Evolutionary conservation across 805 yeast genomes (phyloP), one percentile per base, ranked within the genome.

Genomic region (Starmerella riodocensis): DNA sequence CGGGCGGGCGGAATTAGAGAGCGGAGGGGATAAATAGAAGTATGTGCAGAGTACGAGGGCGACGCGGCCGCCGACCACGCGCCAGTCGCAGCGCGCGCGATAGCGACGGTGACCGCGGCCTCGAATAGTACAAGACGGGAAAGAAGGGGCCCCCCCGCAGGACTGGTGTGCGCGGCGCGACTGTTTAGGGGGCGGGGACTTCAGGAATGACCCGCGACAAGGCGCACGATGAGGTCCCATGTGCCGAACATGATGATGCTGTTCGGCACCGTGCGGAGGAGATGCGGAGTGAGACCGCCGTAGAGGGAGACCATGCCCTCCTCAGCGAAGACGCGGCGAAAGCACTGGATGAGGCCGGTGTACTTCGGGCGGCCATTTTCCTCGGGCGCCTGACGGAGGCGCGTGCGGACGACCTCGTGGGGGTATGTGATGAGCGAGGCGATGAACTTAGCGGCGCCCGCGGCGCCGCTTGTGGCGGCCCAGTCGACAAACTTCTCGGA

Each of bases 231-330:
- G 25, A 91, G 58, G 57, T 91, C 99, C 97, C 97, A 91, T 3
- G 97, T 86, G 33, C 99, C 98, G 65, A 91, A 91, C 98, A 91
- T 91, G 51, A 91, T 88, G 57, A 91, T 85, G 54, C 94, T 81
- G 61, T 91, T 91, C 3, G 99, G 99, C 37, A 91, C 98, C 0
- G 98, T 91, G 61, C 98, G 74, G 64, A 91, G 71, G 53, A 91
- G 65, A 62, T 91, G 99, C 4, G 99, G 96, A 1, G 99, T 91
- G 53, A 91, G 67, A 1, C 99, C 99, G 40, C 99, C 95, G 57
- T 91, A 91, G 84, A 91, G 80, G 11, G 94, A 79, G 6, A 71
- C 77, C 37, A 88, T 60, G 1, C 99, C 98, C 62, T 91, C 98
- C 55, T 91, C 95, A 53, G 78, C 81, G 14, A 84, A 63, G n/a